phyloP scores from a whole-genome alignment of 257 asterid species.

The Phtheirospermum japonicum region DNA sequence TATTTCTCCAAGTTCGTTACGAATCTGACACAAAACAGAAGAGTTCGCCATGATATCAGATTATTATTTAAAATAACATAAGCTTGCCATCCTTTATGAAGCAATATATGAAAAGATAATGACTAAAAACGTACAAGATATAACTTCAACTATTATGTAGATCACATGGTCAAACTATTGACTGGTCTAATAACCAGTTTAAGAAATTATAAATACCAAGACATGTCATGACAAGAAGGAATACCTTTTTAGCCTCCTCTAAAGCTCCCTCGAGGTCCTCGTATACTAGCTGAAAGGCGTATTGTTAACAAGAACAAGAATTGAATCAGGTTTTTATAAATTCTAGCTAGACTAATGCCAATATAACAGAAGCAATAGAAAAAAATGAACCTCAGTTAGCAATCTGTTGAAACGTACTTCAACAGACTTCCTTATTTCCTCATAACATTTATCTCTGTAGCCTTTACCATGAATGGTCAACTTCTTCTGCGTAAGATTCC shows the following conservation, averaged over 20 bases:
- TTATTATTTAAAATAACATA: neutral
- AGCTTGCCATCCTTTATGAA: constrained; percentile 13
- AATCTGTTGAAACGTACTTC: constrained; percentile 77
- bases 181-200: constrained; percentile 9
- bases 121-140: too few relatives aligned
- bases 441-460: constrained; percentile 94
- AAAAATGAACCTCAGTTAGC: constrained; percentile 67
- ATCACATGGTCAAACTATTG: too few relatives aligned
- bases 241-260: constrained; percentile 90
- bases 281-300: constrained; percentile 44
- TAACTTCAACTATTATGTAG: too few relatives aligned
- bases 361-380: constrained; percentile 22
- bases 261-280: constrained; percentile 87
- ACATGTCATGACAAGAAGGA: constrained; percentile 24
- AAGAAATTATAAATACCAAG: constrained; percentile 7
- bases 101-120: constrained; percentile 15
- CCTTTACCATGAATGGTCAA: constrained; percentile 90
- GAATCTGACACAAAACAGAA: constrained; percentile 58
- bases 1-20: constrained; percentile 96
- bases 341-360: constrained; percentile 19
- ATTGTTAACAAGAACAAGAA: constrained; percentile 22
- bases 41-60: constrained; percentile 15
- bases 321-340: constrained; percentile 14
- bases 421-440: constrained; percentile 80
- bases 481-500: constrained; percentile 67